Evolutionary conservation across 1,284 basidiomycete species (phyloP).

Genomic region (Tetrapyrgos nigripes): DNA sequence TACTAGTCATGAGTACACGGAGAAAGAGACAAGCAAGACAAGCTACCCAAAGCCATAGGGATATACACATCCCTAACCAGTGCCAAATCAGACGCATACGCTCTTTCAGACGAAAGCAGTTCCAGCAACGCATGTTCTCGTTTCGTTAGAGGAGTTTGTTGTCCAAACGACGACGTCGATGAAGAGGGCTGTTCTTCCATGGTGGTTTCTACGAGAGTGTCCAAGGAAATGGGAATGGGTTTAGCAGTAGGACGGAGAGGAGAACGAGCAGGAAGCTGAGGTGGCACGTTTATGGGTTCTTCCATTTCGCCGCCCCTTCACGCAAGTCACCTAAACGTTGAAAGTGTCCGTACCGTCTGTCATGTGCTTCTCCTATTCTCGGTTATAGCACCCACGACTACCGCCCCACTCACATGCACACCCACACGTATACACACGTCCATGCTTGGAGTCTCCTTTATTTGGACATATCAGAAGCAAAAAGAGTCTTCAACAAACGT

Average conservation of each 20-base stretch:
- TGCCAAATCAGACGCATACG: slow-evolving; percentile 88
- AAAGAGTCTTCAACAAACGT: too few species aligned
- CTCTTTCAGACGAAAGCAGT: slow-evolving; percentile 82
- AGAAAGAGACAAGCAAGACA: slow-evolving; percentile 16
- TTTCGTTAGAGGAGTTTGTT: slow-evolving; percentile 59
- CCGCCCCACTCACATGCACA: too few species aligned
- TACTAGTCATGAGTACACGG: too few species aligned
- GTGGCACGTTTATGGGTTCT: too few species aligned
- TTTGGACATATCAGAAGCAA: too few species aligned
- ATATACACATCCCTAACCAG: slow-evolving; percentile 87
- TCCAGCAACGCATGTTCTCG: slow-evolving; percentile 87
- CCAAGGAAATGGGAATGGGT: slow-evolving; percentile 24
- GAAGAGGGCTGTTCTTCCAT: slow-evolving; percentile 22
- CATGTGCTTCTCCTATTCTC: too few species aligned
- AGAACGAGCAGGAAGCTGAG: slow-evolving; percentile 40
- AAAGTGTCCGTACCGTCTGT: too few species aligned
- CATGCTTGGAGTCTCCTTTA: too few species aligned
- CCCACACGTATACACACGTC: too few species aligned
- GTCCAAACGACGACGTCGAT: slow-evolving; percentile 19
- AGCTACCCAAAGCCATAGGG: slow-evolving; percentile 71
- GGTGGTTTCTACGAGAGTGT: slow-evolving; percentile 21
- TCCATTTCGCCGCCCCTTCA: too few species aligned
- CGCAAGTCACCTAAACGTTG: too few species aligned
- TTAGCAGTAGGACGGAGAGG: slow-evolving; percentile 41
- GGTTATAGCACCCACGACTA: too few species aligned